Evolutionary conservation across 345 rosid species (phyloP).

Genomic region (Punica granatum): DNA sequence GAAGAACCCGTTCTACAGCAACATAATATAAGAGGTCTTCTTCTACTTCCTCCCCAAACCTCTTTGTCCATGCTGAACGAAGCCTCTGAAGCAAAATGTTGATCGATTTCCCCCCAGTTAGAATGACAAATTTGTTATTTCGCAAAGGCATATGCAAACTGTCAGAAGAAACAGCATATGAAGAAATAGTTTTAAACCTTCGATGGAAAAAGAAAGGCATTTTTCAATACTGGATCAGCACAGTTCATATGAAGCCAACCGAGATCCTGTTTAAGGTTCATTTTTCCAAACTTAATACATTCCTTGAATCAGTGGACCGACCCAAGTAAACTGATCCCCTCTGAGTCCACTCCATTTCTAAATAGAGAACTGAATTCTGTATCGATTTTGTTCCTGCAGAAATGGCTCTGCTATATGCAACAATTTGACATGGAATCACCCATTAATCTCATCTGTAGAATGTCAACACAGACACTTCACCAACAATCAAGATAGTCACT

Average conservation of each 20-base stretch:
- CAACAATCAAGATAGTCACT: neutral
- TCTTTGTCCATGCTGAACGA: conserved; percentile 62
- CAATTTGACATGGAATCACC: neutral
- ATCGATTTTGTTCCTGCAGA: neutral
- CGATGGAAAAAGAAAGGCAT: too few species aligned
- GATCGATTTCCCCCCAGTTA: conserved; percentile 6
- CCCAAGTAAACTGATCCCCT: neutral
- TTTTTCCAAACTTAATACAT: neutral
- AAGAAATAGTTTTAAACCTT: too few species aligned
- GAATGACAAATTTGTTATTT: neutral
- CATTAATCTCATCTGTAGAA: neutral
- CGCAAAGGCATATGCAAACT: neutral
- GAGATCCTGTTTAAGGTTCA: neutral
- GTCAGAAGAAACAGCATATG: neutral
- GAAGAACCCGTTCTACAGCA: conserved; percentile 68
- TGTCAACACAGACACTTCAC: neutral
- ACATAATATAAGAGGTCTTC: conserved; percentile 47
- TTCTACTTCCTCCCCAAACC: conserved; percentile 61
- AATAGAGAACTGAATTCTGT: neutral
- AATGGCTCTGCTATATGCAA: neutral
- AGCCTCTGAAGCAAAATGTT: conserved; percentile 37
- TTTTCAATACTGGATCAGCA: too few species aligned
- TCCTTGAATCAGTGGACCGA: neutral
- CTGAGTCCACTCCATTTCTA: neutral
- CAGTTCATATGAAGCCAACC: too few species aligned